phyloP scores from a whole-genome alignment of 2,329 filamentous ascomycete species.

The Colletotrichum siamense region DNA sequence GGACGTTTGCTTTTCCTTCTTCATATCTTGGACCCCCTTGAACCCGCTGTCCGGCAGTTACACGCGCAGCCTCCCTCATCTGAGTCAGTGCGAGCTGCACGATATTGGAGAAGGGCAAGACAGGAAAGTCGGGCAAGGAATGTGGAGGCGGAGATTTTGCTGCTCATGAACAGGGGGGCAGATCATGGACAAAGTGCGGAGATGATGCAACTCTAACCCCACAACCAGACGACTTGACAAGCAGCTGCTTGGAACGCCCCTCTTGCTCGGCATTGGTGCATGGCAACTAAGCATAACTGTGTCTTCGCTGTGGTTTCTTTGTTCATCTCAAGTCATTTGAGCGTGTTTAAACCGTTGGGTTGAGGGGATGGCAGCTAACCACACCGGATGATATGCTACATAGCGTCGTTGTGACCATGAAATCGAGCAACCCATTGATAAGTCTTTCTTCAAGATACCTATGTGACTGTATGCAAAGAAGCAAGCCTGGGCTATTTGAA shows the following conservation, averaged over 20 bases:
- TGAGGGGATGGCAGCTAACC: neutral
- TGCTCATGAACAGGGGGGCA: neutral
- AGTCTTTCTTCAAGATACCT: no score
- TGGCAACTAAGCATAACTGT: neutral
- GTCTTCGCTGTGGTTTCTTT: neutral
- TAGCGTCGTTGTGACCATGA: no score
- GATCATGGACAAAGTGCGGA: neutral
- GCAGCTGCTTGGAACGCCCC: neutral
- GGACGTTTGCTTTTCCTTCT: neutral
- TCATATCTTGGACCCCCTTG: neutral
- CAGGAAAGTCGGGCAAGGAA: neutral
- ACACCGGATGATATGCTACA: neutral
- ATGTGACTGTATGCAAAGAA: no score
- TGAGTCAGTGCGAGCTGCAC: neutral
- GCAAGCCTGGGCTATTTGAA: no score
- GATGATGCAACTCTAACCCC: conserved; percentile 5
- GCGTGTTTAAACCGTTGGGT: neutral
- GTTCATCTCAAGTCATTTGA: neutral
- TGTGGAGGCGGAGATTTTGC: neutral
- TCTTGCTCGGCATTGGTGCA: neutral
- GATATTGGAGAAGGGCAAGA: neutral
- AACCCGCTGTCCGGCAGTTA: neutral
- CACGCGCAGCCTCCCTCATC: neutral
- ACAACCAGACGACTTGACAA: neutral
- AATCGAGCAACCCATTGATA: no score